Base-by-base conservation (phyloP, 495 filamentous ascomycete genomes). In the Bacidia gigantensis region DNA sequence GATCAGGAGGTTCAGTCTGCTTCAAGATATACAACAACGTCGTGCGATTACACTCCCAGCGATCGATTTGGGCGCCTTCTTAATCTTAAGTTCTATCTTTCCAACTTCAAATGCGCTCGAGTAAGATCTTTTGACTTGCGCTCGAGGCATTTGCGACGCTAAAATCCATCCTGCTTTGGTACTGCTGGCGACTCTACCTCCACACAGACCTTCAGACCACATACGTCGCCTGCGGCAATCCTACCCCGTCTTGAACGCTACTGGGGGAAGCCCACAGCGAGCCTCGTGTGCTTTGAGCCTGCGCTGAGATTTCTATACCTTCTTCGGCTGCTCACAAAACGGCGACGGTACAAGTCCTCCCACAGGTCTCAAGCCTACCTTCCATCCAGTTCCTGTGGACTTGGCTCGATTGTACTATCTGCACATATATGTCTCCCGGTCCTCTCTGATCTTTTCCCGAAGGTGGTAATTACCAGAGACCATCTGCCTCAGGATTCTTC, bases 141-240 rank as follows among this genome's bases (percentile, higher is more conserved):
- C 47, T 50, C 32, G 47, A 29, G 47, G 25, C 26, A 35, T 2
- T 50, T 50, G 47, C 47, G 47, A 50, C 47, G 26, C 47, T 50
- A 50, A 35, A 35, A 35, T 38, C 26, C 10, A 20, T 50, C 18
- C 12, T 35, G 17, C 47, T 50, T 38, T 38, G 47, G 22, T 21
- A 50, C 17, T 3, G 29, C 47, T 21, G 32, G 10, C 26, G 14
- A 38, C n/a, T n/a, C 2, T 50, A 18, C 20, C 17, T 38, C 26
- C 47, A 50, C 47, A 50, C 47, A 50, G 47, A 50, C 47, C 47
- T n/a, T 38, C 47, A 18, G 3, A 17, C 38, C 24, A n/a, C 3
- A 11, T 38, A 10, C 25, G 47, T 50, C 47, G 47, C 47, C 38
- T 50, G 25, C 32, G 7, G 7, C 29, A 35, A 14, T 35, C 29